A percentile compares a stretch with the other conserved stretches of the same genome.
These are phyloP conservation scores for Citrullus colocynthis DNA, from an alignment of 306 rosid species.

Conservation along the genomic window DNA sequence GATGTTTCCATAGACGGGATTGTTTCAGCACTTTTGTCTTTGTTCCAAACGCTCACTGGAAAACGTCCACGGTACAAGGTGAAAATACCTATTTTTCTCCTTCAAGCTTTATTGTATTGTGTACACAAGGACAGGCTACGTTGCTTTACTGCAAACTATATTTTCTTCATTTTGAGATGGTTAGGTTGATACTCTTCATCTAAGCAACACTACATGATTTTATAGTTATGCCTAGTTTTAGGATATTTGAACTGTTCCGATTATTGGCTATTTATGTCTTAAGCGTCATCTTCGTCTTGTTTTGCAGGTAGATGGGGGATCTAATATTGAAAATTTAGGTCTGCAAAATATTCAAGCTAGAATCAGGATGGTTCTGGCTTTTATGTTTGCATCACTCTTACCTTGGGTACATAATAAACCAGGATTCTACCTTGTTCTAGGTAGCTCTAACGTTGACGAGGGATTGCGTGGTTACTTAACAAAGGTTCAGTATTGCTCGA, in stretches of 20 bases:
- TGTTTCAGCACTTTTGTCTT: constrained; percentile 50
- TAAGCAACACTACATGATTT: not conserved
- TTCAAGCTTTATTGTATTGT: not conserved
- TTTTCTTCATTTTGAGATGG: not conserved
- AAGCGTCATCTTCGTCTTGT: not conserved
- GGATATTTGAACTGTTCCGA: not conserved
- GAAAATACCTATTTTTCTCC: not conserved
- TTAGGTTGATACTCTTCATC: not conserved
- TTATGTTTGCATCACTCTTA: constrained; percentile 88
- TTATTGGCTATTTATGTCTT: not conserved
- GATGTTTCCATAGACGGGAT: constrained; percentile 74
- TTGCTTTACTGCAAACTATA: not conserved
- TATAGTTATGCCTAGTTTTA: not conserved
- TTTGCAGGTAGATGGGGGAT: constrained; percentile 78
- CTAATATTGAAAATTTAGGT: constrained; percentile 71
- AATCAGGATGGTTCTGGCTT: constrained; percentile 92
- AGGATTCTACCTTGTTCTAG: constrained; percentile 91
- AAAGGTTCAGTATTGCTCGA: constrained; percentile 35
- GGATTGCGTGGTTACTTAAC: constrained; percentile 84
- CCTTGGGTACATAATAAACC: constrained; percentile 93
- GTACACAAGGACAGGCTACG: not conserved
- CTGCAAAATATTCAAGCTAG: constrained; percentile 94
- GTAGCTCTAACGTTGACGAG: constrained; percentile 92
- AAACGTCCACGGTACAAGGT: constrained; percentile 70
- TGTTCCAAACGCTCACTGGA: constrained; percentile 81